Evolutionary conservation across 192 early-diverging fungal genomes (phyloP), one percentile per base, ranked within the genome.

Genomic region (Backusella parvicylindrica): DNA sequence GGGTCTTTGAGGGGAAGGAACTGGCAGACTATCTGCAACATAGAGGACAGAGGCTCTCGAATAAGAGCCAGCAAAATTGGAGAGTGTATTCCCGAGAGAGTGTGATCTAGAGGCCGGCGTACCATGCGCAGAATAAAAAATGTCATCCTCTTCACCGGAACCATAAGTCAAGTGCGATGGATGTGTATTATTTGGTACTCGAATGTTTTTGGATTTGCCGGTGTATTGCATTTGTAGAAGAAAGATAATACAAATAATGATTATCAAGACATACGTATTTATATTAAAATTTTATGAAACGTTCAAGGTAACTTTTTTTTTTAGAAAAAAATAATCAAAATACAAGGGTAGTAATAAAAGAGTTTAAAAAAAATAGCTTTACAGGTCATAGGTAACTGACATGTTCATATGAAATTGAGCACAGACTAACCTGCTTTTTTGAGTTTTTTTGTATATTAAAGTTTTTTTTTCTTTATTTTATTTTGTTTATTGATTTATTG

Each of bases 1-100:
- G 4, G 53, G 7, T 60, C 9, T 56, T 56, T 56, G 53, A 26
- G 40, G 13, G 26, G 38, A 43, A 70, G 37, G 71, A 5, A 75
- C 2, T 6, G 74, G 47, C 3, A 80, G 26, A 36, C 64, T 72
- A 18, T 80, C 79, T 0, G 79, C 79, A 38, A 80, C 56, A 56
- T 76, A 80, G 11, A 72, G 68, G 2, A 70, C 50, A 43, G 79
- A 75, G 1, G 79, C 16, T 21, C 79, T 74, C 11, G 79, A 70
- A 47, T 80, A 80, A 47, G 79, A 75, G 8, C 74, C 74, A 33
- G 74, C 79, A 71, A 80, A 80, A 37, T 49, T 60, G 26, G 38
- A 37, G 13, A 80, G 9, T 0, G 65, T 37, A 9, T 35, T 26
- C 60, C 77, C 16, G 32, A 78, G 32, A 40, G 77, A 73, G 18